Base-by-base conservation (phyloP, 192 early-diverging fungal species). In the Paraglomus occultum region DNA sequence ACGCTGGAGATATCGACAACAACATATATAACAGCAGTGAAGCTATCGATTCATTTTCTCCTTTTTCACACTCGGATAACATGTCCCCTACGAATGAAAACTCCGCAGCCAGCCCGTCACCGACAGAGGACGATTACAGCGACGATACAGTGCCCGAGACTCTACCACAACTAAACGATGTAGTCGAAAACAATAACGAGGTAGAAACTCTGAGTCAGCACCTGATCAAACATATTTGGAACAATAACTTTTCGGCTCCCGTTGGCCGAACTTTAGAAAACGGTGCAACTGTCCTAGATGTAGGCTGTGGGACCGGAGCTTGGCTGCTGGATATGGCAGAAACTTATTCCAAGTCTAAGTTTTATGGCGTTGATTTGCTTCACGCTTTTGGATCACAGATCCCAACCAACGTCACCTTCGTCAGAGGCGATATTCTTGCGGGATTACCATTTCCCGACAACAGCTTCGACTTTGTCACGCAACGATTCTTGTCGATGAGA, bases 241-340 rank as follows among this genome's bases (percentile, higher is more conserved):
- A 61, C 39, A 17, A 38, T 6, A 61, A 17, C 44, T 61, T 61
- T 39, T 43, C 23, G 39, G 39, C 59, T 17, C 59, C 59, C 39
- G 59, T 61, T 11, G 18, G 44, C 8, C 17, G 42, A 42, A 61
- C 18, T 6, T 61, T 61, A 17, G 44, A 38, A 43, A 43, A 18
- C 17, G 59, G 59, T 6, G 23, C 39, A 43, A 44, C 40, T 20
- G 40, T 70, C 11, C 15, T 15, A 14, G 22, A 22, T 38, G 17
- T 31, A 48, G 75, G 77, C 38, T 46, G 63, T 57, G 77, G 77
- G 2, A 67, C 77, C 23, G 77, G 74, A 40, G 68, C 66, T 67
- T 79, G 77, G 77, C 44, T 75, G 18, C 64, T 54, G 42, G 73
- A 76, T 9, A 76, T 76, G 71, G 77, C 71, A 5, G 48, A 38